Percentiles rank a stretch among this genome's conserved stretches.
These are phyloP conservation scores for Apophysomyces ossiformis DNA, from an alignment of 371 early-diverging fungal genomes.

Conservation along the genomic window DNA sequence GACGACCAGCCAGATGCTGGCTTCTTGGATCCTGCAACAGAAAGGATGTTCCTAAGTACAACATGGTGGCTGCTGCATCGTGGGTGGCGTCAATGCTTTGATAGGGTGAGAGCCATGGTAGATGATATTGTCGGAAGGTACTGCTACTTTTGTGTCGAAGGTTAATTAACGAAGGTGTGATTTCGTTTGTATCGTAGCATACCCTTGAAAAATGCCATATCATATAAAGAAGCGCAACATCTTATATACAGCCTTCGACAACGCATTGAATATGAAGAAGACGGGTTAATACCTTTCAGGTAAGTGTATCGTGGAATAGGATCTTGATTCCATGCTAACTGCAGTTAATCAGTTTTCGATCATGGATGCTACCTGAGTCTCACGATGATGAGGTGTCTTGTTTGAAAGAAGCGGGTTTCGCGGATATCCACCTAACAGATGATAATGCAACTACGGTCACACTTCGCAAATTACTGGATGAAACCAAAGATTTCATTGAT, in stretches of 20 bases:
- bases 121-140: slow-evolving; percentile 71
- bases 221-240: slow-evolving; percentile 35
- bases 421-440: slow-evolving; percentile 19
- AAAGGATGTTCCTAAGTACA: slow-evolving; percentile 84
- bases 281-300: slow-evolving; percentile 38
- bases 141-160: background rate
- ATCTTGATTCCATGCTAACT: background rate
- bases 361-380: slow-evolving; percentile 75
- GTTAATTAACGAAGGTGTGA: background rate
- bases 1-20: slow-evolving; percentile 43
- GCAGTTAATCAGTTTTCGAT: slow-evolving; percentile 18
- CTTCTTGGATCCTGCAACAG: slow-evolving; percentile 60
- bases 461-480: slow-evolving; percentile 72
- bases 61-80: slow-evolving; percentile 92
- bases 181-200: slow-evolving; percentile 21
- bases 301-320: slow-evolving; percentile 4
- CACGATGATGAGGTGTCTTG: slow-evolving; percentile 63
- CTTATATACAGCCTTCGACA: slow-evolving; percentile 32
- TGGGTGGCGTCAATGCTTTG: slow-evolving; percentile 82
- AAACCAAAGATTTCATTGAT: slow-evolving; percentile 82
- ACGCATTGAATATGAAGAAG: slow-evolving; percentile 37
- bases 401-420: slow-evolving; percentile 62
- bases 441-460: slow-evolving; percentile 38
- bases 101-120: slow-evolving; percentile 68
- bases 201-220: slow-evolving; percentile 36